Percentiles rank a stretch among this genome's conserved stretches.
Evolutionary conservation across 768 basidiomycete species (phyloP).

Genomic region (Leucocoprinus sp.): DNA sequence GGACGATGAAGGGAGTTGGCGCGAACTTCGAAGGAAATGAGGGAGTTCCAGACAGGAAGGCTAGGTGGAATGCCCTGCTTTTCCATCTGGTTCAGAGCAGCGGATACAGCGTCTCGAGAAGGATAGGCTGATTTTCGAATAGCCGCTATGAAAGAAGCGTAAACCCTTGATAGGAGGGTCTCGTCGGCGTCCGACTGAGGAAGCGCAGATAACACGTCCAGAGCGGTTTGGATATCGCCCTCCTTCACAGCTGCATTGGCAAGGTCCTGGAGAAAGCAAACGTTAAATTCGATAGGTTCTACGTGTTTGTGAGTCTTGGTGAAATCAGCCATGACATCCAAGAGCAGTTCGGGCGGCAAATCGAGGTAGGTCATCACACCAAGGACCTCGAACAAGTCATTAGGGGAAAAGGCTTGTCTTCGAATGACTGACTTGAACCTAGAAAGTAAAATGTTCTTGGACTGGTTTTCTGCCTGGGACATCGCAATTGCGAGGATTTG

Average conservation of each 20-base stretch:
- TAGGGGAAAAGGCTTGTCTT: neutral
- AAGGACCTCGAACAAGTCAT: slow-evolving; percentile 3
- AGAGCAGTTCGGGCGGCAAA: neutral
- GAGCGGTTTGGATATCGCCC: neutral
- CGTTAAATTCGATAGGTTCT: neutral
- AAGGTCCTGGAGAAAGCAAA: neutral
- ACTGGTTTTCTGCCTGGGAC: neutral
- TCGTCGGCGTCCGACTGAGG: neutral
- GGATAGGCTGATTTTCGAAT: neutral
- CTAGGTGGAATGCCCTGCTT: slow-evolving; percentile 5
- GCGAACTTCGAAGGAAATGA: slow-evolving; percentile 7
- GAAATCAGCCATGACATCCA: neutral
- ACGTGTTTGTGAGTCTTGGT: neutral
- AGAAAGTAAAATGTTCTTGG: neutral
- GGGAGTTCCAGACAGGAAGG: slow-evolving; percentile 2
- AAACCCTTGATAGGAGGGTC: neutral
- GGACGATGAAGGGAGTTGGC: slow-evolving; percentile 6
- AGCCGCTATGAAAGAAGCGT: neutral
- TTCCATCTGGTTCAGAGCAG: slow-evolving; percentile 2
- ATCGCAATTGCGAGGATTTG: slow-evolving; percentile 2
- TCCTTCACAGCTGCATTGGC: neutral
- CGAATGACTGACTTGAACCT: neutral
- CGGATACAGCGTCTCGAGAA: neutral
- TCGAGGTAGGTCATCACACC: neutral
- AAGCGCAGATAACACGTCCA: slow-evolving; percentile 1